These are phyloP conservation scores for Diplocarpon mali DNA, from an alignment of 2,329 filamentous ascomycete genomes.

Conservation along the genomic window DNA sequence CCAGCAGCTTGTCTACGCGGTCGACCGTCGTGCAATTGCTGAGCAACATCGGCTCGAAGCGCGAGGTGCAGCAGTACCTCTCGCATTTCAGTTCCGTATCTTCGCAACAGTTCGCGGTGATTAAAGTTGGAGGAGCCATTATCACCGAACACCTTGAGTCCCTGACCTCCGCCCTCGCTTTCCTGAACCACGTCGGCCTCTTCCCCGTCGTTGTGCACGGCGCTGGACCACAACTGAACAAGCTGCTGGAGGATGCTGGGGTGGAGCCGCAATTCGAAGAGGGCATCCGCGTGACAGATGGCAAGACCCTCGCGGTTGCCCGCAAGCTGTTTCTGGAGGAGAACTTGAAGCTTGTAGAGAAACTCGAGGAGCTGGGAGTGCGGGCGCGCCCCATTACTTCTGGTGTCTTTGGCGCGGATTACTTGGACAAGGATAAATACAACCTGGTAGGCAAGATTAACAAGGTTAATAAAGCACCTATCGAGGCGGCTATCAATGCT, in stretches of 20 bases:
- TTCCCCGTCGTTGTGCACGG: conserved; percentile 95
- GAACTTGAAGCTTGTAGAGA: conserved; percentile 85
- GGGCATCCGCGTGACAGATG: conserved; percentile 90
- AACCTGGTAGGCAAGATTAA: conserved; percentile 93
- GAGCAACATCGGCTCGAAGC: conserved; percentile 91
- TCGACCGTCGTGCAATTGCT: conserved; percentile 81
- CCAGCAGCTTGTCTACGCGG: conserved; percentile 39
- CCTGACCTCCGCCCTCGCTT: conserved; percentile 77
- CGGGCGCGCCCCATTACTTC: conserved; percentile 79
- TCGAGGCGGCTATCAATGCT: conserved; percentile 82
- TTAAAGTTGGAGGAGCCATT: conserved; percentile 96
- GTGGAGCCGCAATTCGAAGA: conserved; percentile 95
- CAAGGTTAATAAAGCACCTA: conserved; percentile 78
- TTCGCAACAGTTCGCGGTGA: conserved; percentile 93
- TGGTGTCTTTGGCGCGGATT: conserved; percentile 86
- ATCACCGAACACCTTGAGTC: conserved; percentile 89
- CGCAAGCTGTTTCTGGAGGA: conserved; percentile 90
- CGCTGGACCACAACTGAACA: conserved; percentile 89
- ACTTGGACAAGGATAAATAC: conserved; percentile 93
- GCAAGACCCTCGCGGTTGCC: conserved; percentile 84
- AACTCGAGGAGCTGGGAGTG: conserved; percentile 81
- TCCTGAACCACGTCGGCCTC: conserved; percentile 88
- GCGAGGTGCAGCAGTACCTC: conserved; percentile 94
- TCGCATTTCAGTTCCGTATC: conserved; percentile 95
- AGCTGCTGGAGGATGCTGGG: conserved; percentile 76